Evolutionary conservation across 176 grass and related monocot species (phyloP).

Genomic region (Zoysia japonica): DNA sequence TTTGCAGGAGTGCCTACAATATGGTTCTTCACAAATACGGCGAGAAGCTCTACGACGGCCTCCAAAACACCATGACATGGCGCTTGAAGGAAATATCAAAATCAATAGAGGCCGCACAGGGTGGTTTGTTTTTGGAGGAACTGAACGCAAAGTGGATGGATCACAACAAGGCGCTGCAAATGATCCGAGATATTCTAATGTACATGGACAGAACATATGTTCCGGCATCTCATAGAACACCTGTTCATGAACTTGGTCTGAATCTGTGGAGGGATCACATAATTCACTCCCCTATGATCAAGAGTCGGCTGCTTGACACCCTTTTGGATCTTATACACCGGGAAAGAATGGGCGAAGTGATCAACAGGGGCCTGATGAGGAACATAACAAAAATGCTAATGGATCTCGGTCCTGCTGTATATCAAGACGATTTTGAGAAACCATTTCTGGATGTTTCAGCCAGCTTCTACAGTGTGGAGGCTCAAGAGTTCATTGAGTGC

Average conservation of each 20-base stretch:
- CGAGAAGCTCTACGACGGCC: constrained; percentile 75
- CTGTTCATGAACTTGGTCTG: constrained; percentile 88
- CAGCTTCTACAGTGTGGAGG: constrained; percentile 79
- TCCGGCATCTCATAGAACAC: constrained; percentile 52
- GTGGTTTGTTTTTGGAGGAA: constrained; percentile 84
- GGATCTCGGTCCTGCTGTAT: constrained; percentile 85
- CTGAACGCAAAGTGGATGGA: constrained; percentile 84
- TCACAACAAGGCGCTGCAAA: constrained; percentile 90
- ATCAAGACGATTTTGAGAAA: constrained; percentile 97
- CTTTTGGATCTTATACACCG: constrained; percentile 81
- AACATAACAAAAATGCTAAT: constrained; percentile 94
- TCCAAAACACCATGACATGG: constrained; percentile 73
- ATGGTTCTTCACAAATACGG: constrained; percentile 98
- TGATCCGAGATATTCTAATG: constrained; percentile 96
- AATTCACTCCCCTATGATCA: constrained; percentile 72
- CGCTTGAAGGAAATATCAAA: constrained; percentile 80
- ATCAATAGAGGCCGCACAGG: constrained; percentile 74
- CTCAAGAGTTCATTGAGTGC: constrained; percentile 82
- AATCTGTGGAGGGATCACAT: constrained; percentile 95
- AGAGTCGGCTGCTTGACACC: constrained; percentile 63
- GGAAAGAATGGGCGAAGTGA: constrained; percentile 84
- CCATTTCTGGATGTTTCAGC: constrained; percentile 79
- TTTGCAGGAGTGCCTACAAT: constrained; percentile 90
- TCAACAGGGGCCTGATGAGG: constrained; percentile 85
- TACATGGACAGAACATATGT: constrained; percentile 96